phyloP scores from a whole-genome alignment of 228 moss, liverwort and hornwort genomes.

The Sphagnum fallax region DNA sequence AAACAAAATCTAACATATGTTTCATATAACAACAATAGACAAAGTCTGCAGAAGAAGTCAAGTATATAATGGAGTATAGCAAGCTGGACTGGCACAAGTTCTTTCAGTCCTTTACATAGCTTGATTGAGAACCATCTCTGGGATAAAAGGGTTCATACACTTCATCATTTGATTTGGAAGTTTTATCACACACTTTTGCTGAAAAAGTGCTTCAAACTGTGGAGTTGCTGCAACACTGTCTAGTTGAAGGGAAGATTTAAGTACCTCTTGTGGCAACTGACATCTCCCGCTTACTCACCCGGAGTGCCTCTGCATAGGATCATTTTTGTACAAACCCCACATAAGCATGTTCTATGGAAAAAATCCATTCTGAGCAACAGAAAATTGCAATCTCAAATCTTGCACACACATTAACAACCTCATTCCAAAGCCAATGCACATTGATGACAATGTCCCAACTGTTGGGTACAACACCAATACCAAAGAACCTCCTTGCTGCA shows the following conservation, averaged over 20 bases:
- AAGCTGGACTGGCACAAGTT: not conserved
- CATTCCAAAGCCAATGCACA: not conserved
- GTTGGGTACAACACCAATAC: no score
- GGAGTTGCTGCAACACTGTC: not conserved
- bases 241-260: not conserved
- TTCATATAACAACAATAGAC: not conserved
- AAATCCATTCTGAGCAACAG: not conserved
- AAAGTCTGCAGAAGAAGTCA: not conserved
- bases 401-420: not conserved
- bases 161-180: not conserved
- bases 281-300: slow-evolving; percentile 97
- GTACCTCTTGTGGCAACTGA: slow-evolving; percentile 93
- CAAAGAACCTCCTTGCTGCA: not conserved
- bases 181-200: not conserved
- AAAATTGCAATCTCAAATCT: not conserved
- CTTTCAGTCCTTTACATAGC: not conserved
- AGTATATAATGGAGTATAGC: not conserved
- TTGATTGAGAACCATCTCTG: not conserved
- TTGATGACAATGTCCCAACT: not conserved
- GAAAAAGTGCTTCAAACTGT: not conserved
- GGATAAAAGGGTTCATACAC: not conserved
- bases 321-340: no score
- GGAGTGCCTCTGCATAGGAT: slow-evolving; percentile 66
- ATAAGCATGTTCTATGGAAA: not conserved
- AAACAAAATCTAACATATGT: not conserved